These are phyloP conservation scores for Knoxia roxburghii DNA, from an alignment of 257 asterid species.

Conservation along the genomic window DNA sequence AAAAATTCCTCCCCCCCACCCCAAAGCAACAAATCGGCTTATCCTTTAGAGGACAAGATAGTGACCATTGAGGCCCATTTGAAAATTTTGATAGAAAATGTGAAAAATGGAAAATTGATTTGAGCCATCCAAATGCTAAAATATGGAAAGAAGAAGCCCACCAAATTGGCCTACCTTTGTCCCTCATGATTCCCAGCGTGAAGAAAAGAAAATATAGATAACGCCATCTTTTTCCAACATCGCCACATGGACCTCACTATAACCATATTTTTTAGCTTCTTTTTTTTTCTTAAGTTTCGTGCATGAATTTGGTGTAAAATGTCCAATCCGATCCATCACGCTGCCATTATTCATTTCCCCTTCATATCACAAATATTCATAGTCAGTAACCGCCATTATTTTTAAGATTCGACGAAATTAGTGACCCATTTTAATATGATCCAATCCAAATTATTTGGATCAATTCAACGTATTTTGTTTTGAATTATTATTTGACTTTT, in stretches of 20 bases:
- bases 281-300: neutral
- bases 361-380: no score
- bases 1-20: neutral
- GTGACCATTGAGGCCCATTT: neutral
- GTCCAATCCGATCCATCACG: neutral
- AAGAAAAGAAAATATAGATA: neutral
- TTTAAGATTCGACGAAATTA: no score
- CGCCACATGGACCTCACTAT: constrained; percentile 5
- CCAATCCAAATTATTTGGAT: no score
- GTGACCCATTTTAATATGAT: no score
- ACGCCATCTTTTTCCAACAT: constrained; percentile 11
- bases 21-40: constrained; percentile 1
- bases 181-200: constrained; percentile 6
- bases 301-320: neutral
- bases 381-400: no score
- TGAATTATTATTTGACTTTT: no score
- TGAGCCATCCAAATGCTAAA: neutral
- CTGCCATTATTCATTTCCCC: no score
- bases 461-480: no score
- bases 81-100: neutral
- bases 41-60: constrained; percentile 8
- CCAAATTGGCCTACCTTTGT: neutral
- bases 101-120: neutral
- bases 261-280: neutral
- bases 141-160: neutral